Evolutionary conservation across 495 filamentous ascomycete genomes (phyloP), one percentile per base, ranked within the genome.

Genomic region (Xylaria scruposa): DNA sequence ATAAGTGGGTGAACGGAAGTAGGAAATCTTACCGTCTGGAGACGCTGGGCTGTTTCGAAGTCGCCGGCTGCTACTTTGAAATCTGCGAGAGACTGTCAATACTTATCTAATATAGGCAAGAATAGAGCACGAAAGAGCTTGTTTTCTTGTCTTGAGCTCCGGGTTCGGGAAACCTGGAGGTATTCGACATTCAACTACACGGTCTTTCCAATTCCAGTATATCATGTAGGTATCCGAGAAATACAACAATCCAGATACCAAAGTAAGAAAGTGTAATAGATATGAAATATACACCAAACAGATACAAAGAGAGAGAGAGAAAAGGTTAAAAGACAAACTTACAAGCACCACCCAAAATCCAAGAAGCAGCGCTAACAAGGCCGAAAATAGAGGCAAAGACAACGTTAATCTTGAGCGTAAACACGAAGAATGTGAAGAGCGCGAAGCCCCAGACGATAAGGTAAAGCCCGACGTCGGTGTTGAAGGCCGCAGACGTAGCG

Each of bases 391-490:
- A 38, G 0, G 87, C 86, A 71, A 88, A 88, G 3, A 88, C 84
- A 19, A 76, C 74, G 74, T 89, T 88, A 61, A 87, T 87, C 78
- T 85, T 85, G 17, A 83, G 77, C 0, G 86, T 87, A 65, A 89
- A 88, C 60, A 88, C 78, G 76, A 85, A 88, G 72, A 87, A 88
- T 0, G 86, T 88, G 63, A 87, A 86, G 19, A 88, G 74, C 31
- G 85, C 86, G 60, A 88, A 89, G 0, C 87, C 87, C 87, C 86
- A 88, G 3, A 87, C 84, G 29, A 88, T 79, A 4, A 88, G 80
- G 70, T 88, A 87, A 29, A 89, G 67, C 0, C 79, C 86, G 13
- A 89, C 74, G 0, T 80, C 82, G 7, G 82, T 74, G 68, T 88
- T 89, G 76, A 82, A 87, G 71, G 84, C 83, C 29, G 78, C 75